Conservation (phyloP, 768 basidiomycete genomes). For the Paxillus rubicundulus region DNA sequence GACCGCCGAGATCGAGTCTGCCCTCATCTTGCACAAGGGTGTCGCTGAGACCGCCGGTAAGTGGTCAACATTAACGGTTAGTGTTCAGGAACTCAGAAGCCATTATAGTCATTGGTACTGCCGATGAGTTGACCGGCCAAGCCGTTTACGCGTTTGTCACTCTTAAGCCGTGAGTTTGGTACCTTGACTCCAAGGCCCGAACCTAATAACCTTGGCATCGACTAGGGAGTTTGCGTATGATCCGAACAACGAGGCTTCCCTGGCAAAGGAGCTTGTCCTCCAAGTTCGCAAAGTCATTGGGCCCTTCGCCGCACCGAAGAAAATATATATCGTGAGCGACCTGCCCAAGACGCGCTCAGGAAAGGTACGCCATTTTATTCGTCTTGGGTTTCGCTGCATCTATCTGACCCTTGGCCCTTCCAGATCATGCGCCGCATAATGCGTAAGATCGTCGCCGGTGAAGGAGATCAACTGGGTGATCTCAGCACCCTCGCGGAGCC, state of each 20-base stretch:
- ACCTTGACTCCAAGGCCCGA: neutral
- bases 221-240: conserved; percentile 83
- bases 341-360: conserved; percentile 94
- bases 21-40: conserved; percentile 90
- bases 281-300: conserved; percentile 98
- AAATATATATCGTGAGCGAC: conserved; percentile 77
- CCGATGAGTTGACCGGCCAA: conserved; percentile 88
- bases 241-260: conserved; percentile 59
- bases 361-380: conserved; percentile 49
- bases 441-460: conserved; percentile 93
- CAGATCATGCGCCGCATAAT: conserved; percentile 94
- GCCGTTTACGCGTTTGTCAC: conserved; percentile 95
- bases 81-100: conserved; percentile 6
- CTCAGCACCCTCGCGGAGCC: conserved; percentile 93
- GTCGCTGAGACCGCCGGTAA: conserved; percentile 90
- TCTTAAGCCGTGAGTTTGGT: conserved; percentile 75
- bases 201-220: neutral
- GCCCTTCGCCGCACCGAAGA: conserved; percentile 96
- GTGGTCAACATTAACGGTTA: conserved; percentile 7
- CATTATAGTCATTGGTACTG: conserved; percentile 66
- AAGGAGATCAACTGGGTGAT: conserved; percentile 95
- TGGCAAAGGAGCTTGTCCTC: conserved; percentile 85
- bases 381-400: neutral
- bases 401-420: neutral
- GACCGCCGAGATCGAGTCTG: conserved; percentile 97